These are phyloP conservation scores for Fusarium beomiforme DNA, from an alignment of 2,329 filamentous ascomycete species.

Conservation along the genomic window DNA sequence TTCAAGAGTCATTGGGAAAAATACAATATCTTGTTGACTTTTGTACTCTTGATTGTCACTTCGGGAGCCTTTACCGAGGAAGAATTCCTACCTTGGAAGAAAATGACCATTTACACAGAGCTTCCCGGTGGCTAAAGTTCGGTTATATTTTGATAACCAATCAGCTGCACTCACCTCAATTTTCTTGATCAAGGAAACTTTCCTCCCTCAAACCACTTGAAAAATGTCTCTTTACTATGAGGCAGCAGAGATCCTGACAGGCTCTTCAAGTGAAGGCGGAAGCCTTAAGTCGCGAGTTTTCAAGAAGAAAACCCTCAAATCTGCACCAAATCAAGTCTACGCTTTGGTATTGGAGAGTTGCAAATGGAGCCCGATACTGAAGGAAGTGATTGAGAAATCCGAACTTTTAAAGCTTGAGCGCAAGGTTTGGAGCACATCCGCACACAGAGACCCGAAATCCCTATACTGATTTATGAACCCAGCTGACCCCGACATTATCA, in stretches of 20 bases:
- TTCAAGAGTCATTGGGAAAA: too few species aligned
- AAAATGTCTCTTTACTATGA: slow-evolving; percentile 96
- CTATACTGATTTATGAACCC: not conserved
- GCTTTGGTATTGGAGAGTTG: slow-evolving; percentile 86
- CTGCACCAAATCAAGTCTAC: slow-evolving; percentile 82
- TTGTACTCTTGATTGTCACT: not conserved
- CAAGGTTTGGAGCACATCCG: slow-evolving; percentile 68
- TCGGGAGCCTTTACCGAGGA: not conserved
- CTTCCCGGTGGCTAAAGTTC: slow-evolving; percentile 21
- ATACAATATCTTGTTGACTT: not conserved
- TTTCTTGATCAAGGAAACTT: slow-evolving; percentile 23
- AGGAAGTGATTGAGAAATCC: slow-evolving; percentile 87
- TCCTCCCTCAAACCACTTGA: not conserved
- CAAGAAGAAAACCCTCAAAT: slow-evolving; percentile 77
- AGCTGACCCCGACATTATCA: slow-evolving; percentile 84
- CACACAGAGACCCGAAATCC: not conserved
- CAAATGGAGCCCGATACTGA: slow-evolving; percentile 89
- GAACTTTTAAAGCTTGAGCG: slow-evolving; percentile 81
- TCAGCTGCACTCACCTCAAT: slow-evolving; percentile 10
- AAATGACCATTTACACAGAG: slow-evolving; percentile 14
- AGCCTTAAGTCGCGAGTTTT: slow-evolving; percentile 91
- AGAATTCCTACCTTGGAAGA: not conserved
- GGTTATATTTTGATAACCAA: slow-evolving; percentile 15
- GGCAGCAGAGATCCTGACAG: slow-evolving; percentile 77
- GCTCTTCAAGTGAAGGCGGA: slow-evolving; percentile 66